Evolutionary conservation across 1,284 basidiomycete genomes (phyloP).

Genomic region (Naganishia sp.): DNA sequence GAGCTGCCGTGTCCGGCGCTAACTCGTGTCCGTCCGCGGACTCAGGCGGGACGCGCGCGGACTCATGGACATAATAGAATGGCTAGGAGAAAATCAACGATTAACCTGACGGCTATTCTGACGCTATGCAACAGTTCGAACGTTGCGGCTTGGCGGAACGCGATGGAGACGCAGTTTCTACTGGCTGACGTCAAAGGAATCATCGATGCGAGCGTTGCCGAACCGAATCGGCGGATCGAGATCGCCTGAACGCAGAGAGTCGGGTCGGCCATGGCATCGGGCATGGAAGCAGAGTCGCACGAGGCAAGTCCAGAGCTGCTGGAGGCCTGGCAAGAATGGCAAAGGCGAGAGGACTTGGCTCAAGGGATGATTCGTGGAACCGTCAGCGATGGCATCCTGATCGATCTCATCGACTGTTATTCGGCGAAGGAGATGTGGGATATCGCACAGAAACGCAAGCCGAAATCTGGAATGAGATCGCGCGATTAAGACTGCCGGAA

Average conservation of each 20-base stretch:
- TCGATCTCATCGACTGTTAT: slow-evolving; percentile 15
- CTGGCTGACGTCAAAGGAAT: slow-evolving; percentile 5
- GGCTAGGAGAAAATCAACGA: no score
- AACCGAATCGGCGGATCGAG: slow-evolving; percentile 1
- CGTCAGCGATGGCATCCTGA: slow-evolving; percentile 12
- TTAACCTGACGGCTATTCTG: no score
- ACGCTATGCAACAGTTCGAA: no score
- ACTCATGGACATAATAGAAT: not conserved
- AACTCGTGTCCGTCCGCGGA: no score
- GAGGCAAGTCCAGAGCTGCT: not conserved
- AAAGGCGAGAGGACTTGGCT: slow-evolving; percentile 17
- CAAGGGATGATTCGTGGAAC: slow-evolving; percentile 19
- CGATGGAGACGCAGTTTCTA: no score
- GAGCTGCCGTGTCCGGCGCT: not conserved
- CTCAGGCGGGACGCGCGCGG: not conserved
- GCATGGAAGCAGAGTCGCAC: not conserved
- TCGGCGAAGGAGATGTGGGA: slow-evolving; percentile 29
- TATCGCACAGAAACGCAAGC: not conserved
- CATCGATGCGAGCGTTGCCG: slow-evolving; percentile 20
- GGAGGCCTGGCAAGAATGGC: slow-evolving; percentile 23
- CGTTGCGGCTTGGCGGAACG: no score
- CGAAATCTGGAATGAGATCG: slow-evolving; percentile 13
- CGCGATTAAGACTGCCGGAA: slow-evolving; percentile 6
- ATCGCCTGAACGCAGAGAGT: not conserved
- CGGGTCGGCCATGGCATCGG: not conserved